phyloP scores from a whole-genome alignment of 768 basidiomycete species.

The Suillus bovinus region DNA sequence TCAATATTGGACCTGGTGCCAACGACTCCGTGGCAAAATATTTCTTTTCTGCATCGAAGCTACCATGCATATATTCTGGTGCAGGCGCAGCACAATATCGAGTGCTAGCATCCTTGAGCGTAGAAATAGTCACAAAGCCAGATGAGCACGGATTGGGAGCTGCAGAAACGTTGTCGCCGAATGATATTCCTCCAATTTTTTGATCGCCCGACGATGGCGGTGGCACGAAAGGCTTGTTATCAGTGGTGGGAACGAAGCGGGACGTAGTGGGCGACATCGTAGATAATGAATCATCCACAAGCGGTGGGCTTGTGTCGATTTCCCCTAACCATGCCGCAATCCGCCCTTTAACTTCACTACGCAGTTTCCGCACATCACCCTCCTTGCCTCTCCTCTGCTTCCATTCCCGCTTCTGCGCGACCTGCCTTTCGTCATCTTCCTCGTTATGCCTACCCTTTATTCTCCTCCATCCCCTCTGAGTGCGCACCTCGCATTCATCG shows the following conservation, averaged over 20 bases:
- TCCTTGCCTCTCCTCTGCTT: constrained; percentile 34
- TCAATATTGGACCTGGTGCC: constrained; percentile 1
- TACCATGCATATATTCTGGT: not conserved
- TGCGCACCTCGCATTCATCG: constrained; percentile 31
- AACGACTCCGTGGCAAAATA: not conserved
- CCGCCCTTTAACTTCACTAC: constrained; percentile 60
- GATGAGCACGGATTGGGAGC: constrained; percentile 74
- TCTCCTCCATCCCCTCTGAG: constrained; percentile 28
- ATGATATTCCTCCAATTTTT: constrained; percentile 3
- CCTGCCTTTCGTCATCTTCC: constrained; percentile 27
- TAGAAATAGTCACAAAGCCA: constrained; percentile 69
- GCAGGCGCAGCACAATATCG: constrained; percentile 5
- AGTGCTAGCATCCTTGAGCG: constrained; percentile 38
- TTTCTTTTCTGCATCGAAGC: not conserved
- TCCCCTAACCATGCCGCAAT: constrained; percentile 79
- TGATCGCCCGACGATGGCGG: constrained; percentile 10
- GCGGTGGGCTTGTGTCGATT: constrained; percentile 56
- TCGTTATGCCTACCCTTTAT: constrained; percentile 28
- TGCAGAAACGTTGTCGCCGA: constrained; percentile 29
- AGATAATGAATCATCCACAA: constrained; percentile 38
- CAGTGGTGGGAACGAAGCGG: constrained; percentile 28
- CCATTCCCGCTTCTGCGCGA: constrained; percentile 17
- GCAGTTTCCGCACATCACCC: constrained; percentile 38
- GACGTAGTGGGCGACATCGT: constrained; percentile 34
- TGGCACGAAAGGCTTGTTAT: constrained; percentile 25